phyloP scores from a whole-genome alignment of 495 filamentous ascomycete genomes.

The Lophiotrema nucula region DNA sequence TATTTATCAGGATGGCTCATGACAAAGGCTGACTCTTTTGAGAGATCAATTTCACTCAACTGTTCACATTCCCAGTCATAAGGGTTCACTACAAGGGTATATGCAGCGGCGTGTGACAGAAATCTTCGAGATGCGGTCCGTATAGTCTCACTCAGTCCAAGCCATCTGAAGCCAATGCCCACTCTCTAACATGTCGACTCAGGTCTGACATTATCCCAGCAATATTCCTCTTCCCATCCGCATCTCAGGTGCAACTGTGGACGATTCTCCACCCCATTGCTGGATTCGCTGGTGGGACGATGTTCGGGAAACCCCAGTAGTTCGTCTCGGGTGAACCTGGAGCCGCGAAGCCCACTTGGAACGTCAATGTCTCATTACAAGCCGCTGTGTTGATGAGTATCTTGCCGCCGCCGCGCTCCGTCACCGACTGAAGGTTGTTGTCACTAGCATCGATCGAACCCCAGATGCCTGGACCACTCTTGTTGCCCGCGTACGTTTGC shows the following conservation, averaged over 20 bases:
- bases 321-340: not conserved
- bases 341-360: conserved; percentile 2
- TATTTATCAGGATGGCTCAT: no score
- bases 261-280: conserved; percentile 10
- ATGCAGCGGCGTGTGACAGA: no score
- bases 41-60: no score
- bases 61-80: no score
- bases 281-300: conserved; percentile 3
- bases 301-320: conserved; percentile 3
- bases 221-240: not conserved
- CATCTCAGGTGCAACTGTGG: not conserved
- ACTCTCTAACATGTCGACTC: not conserved
- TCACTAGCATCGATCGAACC: not conserved
- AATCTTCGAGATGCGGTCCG: not conserved
- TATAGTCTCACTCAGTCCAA: not conserved
- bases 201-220: not conserved
- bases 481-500: not conserved
- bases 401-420: not conserved
- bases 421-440: not conserved
- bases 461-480: not conserved
- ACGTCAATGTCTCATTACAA: conserved; percentile 21
- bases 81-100: no score
- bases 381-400: not conserved
- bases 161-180: not conserved
- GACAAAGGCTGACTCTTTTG: no score